Evolutionary conservation across 768 basidiomycete species (phyloP), one percentile per base, ranked within the genome.

Genomic region (Mycena olivaceomarginata): DNA sequence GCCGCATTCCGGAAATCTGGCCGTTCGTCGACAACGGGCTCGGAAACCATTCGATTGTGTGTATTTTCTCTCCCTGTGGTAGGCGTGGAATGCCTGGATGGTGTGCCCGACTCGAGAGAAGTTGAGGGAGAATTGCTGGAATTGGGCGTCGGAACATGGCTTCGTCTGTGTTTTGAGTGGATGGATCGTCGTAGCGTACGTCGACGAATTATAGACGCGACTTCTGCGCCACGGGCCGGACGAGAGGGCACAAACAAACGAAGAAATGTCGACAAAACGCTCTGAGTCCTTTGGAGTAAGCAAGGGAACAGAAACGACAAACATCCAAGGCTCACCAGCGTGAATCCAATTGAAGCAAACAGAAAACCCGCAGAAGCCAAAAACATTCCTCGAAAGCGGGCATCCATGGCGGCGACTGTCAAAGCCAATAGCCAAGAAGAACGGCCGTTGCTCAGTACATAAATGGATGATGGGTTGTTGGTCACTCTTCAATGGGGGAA

Each of bases 401-500:
- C 74, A n/a, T 79, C 78, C 78, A 79, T 79, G 68, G 70, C 75
- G 65, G 72, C 71, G 78, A 79, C 78, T 79, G 67, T 75, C 78
- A 76, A 76, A 79, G 78, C 63, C 78, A 64, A 64, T 73, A 72
- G 74, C 64, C 16, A 64, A 60, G n/a, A 9, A 43, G 46, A 46
- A 48, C 22, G 13, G 12, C 40, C 6, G 63, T 25, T 60, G 41
- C 48, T 15, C 4, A 45, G 65, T 77, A 77, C 40, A 65, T 63
- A 40, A 45, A 59, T 13, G 20, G 20, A 31, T 31, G 31, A 31
- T 31, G 31, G 0, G 4, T 31, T 31, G 3, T 31, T 31, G 31
- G 31, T 31, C 31, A 31, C 31, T 31, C 31, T 31, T 31, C 31
- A 31, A 31, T 31, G 31, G 31, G 31, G 31, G 31, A 31, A 31